These are phyloP conservation scores for Nemania bipapillata DNA, from an alignment of 2,329 filamentous ascomycete species.

Conservation along the genomic window DNA sequence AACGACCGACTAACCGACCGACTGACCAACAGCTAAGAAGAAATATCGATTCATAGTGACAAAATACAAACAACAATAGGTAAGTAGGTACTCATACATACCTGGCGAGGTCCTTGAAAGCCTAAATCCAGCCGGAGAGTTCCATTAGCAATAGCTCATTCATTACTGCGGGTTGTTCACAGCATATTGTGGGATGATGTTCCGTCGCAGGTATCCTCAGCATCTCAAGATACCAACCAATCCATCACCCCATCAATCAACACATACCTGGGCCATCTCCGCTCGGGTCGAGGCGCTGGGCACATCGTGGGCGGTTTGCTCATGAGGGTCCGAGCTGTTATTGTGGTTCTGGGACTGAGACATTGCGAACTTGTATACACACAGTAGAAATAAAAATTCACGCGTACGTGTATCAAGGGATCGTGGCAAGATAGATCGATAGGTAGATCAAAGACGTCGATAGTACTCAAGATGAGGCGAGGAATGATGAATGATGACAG, in stretches of 20 bases:
- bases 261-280: constrained; percentile 46
- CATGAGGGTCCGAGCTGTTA: constrained; percentile 24
- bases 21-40: not conserved
- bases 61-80: no score
- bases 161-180: not conserved
- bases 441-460: not conserved
- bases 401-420: not conserved
- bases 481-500: not conserved
- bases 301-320: constrained; percentile 27
- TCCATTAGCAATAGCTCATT: constrained; percentile 38
- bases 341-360: constrained; percentile 39
- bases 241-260: not conserved
- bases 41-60: constrained; percentile 7
- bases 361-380: constrained; percentile 35
- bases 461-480: not conserved
- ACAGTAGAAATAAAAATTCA: constrained; percentile 1
- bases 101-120: constrained; percentile 51
- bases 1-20: not conserved
- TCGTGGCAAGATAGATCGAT: not conserved
- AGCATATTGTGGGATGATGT: constrained; percentile 5
- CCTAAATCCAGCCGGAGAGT: constrained; percentile 45
- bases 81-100: constrained; percentile 41
- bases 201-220: no score
- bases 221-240: not conserved
- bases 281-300: constrained; percentile 41